Percentiles rank a stretch among this genome's conserved stretches.
phyloP scores from a whole-genome alignment of 2,329 filamentous ascomycete species.

The Dendryphion nanum region DNA sequence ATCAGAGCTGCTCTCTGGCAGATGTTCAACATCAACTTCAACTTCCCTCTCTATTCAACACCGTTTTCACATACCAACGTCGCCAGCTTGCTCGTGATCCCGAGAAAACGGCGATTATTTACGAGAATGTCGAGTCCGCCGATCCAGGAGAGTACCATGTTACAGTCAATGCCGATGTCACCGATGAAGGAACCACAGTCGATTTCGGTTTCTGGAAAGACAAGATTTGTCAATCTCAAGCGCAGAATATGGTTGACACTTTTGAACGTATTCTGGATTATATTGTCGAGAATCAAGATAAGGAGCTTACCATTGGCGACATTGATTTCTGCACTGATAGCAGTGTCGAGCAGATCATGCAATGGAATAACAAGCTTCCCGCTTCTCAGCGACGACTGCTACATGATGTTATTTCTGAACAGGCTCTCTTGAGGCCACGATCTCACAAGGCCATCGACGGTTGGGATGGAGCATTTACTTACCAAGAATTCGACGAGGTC shows the following conservation, averaged over 20 bases:
- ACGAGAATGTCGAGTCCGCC: conserved; percentile 33
- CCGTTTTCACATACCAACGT: conserved; percentile 37
- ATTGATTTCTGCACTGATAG: conserved; percentile 21
- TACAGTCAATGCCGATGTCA: conserved; percentile 34
- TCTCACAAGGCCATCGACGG: conserved; percentile 29
- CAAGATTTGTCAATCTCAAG: conserved; percentile 24
- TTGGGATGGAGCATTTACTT: conserved; percentile 30
- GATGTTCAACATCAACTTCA: conserved; percentile 38
- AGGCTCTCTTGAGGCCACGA: conserved; percentile 26
- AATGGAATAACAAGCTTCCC: conserved; percentile 29
- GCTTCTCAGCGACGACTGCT: conserved; percentile 24
- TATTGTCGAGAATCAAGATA: conserved; percentile 15
- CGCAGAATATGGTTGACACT: conserved; percentile 28
- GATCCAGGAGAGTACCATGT: conserved; percentile 38
- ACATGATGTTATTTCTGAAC: conserved; percentile 29
- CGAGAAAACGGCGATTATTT: conserved; percentile 24
- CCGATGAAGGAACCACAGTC: conserved; percentile 25
- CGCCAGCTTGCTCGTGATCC: conserved; percentile 22
- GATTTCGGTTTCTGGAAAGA: conserved; percentile 35
- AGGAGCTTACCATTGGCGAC: conserved; percentile 20
- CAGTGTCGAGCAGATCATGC: conserved; percentile 22
- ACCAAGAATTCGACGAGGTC: conserved; percentile 32
- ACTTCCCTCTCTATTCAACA: conserved; percentile 36
- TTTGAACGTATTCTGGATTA: conserved; percentile 25
- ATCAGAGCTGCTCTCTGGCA: conserved; percentile 50